phyloP scores from a whole-genome alignment of 345 rosid species.

The Cardamine resedifolia region DNA sequence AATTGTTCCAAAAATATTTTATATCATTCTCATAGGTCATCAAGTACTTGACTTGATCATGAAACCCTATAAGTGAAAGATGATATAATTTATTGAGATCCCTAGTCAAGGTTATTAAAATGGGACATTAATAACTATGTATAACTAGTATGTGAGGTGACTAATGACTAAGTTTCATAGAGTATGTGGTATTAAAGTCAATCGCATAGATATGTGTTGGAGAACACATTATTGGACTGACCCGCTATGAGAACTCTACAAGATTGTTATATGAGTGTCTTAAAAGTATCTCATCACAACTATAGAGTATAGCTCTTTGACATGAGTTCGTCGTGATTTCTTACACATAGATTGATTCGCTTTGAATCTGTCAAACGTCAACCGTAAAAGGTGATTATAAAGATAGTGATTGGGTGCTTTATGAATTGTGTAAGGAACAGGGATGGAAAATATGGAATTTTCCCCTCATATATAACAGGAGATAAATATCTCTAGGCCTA shows the following conservation, averaged over 20 bases:
- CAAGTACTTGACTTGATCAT: no score
- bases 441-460: background rate
- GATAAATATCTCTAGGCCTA: no score
- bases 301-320: background rate
- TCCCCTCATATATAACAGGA: no score
- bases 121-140: no score
- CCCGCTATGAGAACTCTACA: background rate
- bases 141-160: no score
- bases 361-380: background rate
- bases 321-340: background rate
- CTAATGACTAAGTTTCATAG: no score
- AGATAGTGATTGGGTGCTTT: background rate
- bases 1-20: no score
- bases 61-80: no score
- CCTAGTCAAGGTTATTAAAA: no score
- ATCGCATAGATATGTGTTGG: background rate
- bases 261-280: background rate
- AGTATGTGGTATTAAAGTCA: background rate
- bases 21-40: no score
- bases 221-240: background rate
- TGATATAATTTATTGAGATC: no score
- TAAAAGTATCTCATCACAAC: background rate
- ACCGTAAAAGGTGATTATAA: background rate
- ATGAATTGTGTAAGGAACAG: background rate
- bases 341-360: background rate